phyloP scores from a whole-genome alignment of 2,329 filamentous ascomycete species.

The Fusarium dimerum region DNA sequence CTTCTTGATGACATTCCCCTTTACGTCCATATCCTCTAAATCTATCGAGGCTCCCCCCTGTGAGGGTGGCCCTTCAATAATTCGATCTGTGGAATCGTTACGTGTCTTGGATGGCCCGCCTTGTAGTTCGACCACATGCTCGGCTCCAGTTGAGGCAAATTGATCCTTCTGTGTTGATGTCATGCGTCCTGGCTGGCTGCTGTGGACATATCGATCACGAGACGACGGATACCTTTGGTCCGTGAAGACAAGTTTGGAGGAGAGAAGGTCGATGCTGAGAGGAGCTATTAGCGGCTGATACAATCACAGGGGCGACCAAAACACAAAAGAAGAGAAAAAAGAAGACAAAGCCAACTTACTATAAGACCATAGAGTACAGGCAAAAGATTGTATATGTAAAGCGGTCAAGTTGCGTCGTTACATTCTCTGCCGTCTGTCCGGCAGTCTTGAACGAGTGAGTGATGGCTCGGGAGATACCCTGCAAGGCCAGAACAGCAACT shows the following conservation, averaged over 20 bases:
- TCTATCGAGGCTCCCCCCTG: constrained; percentile 12
- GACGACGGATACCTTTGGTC: constrained; percentile 12
- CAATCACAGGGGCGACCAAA: too few species aligned
- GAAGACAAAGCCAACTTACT: too few species aligned
- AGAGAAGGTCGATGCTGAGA: constrained; percentile 33
- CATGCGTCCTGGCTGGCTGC: constrained; percentile 7
- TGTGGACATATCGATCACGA: neutral
- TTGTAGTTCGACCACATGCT: constrained; percentile 11
- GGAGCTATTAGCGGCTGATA: neutral
- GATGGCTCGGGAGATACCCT: constrained; percentile 38
- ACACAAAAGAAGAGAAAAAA: accelerated
- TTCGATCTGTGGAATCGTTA: constrained; percentile 19
- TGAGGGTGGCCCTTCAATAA: constrained; percentile 13
- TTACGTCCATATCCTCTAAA: constrained; percentile 18
- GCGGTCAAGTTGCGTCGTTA: constrained; percentile 39
- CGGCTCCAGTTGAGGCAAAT: constrained; percentile 4
- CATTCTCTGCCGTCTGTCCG: constrained; percentile 37
- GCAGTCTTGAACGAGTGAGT: constrained; percentile 41
- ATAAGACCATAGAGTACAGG: constrained; percentile 40
- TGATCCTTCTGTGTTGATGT: constrained; percentile 15
- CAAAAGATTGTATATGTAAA: constrained; percentile 44
- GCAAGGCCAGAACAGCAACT: constrained; percentile 36
- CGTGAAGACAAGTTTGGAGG: constrained; percentile 32
- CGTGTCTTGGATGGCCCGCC: constrained; percentile 10
- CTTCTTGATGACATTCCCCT: constrained; percentile 22